Percentiles rank a stretch among this genome's conserved stretches.
Evolutionary conservation across 202 grass and related monocot genomes (phyloP).

Genomic region (Musa balbisiana): DNA sequence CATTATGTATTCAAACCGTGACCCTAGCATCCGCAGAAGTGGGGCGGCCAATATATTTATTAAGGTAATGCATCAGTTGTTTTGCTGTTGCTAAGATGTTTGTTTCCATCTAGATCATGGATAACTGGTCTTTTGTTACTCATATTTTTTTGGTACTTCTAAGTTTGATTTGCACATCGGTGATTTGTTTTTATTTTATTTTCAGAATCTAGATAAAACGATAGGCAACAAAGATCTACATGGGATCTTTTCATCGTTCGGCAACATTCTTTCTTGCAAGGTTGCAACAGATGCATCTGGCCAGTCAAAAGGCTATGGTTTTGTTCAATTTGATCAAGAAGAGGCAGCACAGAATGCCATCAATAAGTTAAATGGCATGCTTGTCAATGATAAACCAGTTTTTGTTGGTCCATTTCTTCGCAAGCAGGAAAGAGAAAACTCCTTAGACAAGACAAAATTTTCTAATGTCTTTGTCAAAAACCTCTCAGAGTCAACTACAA

Average conservation of each 20-base stretch:
- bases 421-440: slow-evolving; percentile 13
- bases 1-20: slow-evolving; percentile 21
- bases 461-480: slow-evolving; percentile 14
- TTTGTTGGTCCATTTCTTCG: slow-evolving; percentile 16
- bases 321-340: slow-evolving; percentile 17
- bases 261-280: slow-evolving; percentile 18
- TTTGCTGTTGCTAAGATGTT: neutral
- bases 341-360: slow-evolving; percentile 11
- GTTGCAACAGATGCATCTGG: slow-evolving; percentile 18
- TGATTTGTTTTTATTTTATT: neutral
- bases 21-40: slow-evolving; percentile 15
- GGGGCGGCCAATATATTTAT: slow-evolving; percentile 22
- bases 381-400: slow-evolving; percentile 12
- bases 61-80: neutral
- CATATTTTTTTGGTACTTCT: neutral
- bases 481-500: slow-evolving; percentile 10
- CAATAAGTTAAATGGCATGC: slow-evolving; percentile 15
- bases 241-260: slow-evolving; percentile 11
- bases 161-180: neutral
- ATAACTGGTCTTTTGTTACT: neutral
- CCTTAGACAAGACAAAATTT: slow-evolving; percentile 8
- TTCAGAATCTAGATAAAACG: slow-evolving; percentile 15
- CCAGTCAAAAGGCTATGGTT: slow-evolving; percentile 15
- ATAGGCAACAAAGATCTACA: slow-evolving; percentile 12
- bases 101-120: neutral